Evolutionary conservation across 495 filamentous ascomycete genomes (phyloP).

Genomic region (Aspergillus leporis): DNA sequence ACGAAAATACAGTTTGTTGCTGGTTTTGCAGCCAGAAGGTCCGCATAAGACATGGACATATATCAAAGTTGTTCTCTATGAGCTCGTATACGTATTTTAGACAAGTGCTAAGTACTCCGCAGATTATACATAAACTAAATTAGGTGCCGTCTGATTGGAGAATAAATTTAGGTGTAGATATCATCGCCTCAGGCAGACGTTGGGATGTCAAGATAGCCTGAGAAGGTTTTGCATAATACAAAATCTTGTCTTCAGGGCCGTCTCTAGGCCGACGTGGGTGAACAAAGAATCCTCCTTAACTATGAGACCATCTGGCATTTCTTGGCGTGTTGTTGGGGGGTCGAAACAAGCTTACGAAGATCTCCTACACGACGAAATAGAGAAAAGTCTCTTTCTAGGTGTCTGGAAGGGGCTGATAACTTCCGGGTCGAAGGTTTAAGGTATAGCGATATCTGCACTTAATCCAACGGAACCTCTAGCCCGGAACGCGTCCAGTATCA

Average conservation of each 20-base stretch:
- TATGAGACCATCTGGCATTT: constrained; percentile 46
- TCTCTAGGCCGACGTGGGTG: constrained; percentile 17
- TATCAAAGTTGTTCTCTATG: not conserved
- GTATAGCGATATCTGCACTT: not conserved
- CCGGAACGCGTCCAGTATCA: not conserved
- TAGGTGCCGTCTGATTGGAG: constrained; percentile 8
- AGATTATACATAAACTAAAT: constrained; percentile 12
- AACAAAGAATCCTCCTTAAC: constrained; percentile 17
- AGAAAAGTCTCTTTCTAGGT: not conserved
- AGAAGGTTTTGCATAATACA: not conserved
- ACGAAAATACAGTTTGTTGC: not conserved
- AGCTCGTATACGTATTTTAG: not conserved
- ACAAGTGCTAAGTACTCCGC: constrained; percentile 1
- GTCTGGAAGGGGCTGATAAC: not conserved
- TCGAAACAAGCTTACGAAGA: constrained; percentile 17
- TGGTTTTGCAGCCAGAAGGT: not conserved
- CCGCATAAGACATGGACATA: not conserved
- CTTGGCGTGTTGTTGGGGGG: constrained; percentile 34
- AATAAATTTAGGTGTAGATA: not conserved
- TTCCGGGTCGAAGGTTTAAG: not conserved
- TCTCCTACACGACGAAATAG: constrained; percentile 1
- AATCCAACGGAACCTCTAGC: not conserved
- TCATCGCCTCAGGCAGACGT: constrained; percentile 9
- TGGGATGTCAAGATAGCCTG: not conserved
- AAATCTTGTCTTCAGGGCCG: not conserved